phyloP scores from a whole-genome alignment of 257 asterid species.

The Solanum dulcamara region DNA sequence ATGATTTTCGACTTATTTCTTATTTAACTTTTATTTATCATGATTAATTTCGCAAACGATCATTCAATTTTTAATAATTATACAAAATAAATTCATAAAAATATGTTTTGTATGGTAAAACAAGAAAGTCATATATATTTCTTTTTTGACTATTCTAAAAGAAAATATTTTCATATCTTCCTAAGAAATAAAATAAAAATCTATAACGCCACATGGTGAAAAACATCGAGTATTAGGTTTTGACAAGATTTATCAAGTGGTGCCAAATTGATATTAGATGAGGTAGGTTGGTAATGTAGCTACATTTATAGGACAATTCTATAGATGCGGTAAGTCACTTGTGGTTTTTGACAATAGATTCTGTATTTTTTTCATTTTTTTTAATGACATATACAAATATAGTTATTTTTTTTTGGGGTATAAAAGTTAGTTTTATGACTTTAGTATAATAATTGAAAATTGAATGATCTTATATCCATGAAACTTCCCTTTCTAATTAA shows the following conservation, averaged over 20 bases:
- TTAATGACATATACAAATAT: neutral
- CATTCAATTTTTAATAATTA: no score
- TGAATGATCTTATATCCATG: neutral
- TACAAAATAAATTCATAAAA: no score
- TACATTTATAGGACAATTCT: neutral
- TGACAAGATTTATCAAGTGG: neutral
- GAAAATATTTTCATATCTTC: no score
- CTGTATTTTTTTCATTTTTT: neutral
- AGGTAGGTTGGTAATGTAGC: neutral
- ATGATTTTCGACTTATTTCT: no score
- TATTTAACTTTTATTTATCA: neutral
- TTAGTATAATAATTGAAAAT: neutral
- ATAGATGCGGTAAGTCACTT: neutral
- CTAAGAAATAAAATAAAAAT: no score
- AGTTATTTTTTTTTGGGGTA: accelerated
- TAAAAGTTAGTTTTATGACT: neutral
- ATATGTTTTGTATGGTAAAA: no score
- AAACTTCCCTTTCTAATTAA: neutral
- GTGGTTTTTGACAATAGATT: neutral
- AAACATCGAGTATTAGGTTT: no score
- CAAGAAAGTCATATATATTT: no score
- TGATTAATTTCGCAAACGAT: neutral
- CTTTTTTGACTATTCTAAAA: no score
- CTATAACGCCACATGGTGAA: no score
- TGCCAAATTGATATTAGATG: neutral